A percentile compares a stretch with the other conserved stretches of the same genome.
Evolutionary conservation across 441 rosid species (phyloP).

Genomic region (Heliophila coronopifolia): DNA sequence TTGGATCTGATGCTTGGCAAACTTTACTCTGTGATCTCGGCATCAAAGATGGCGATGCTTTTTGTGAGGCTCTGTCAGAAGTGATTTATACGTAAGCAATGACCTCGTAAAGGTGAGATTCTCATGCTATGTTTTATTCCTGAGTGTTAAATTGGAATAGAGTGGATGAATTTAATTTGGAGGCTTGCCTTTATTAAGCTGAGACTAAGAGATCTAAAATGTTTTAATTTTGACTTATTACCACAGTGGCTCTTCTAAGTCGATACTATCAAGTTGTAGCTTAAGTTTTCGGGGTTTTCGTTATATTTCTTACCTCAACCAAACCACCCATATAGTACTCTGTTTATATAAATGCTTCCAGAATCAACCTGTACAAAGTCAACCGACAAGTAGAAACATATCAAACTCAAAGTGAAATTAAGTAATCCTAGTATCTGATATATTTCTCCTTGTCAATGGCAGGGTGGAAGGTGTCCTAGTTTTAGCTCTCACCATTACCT

Average conservation of each 20-base stretch:
- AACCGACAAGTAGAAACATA: conserved; percentile 7
- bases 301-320: conserved; percentile 22
- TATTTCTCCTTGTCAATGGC: conserved; percentile 32
- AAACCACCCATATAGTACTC: conserved; percentile 13
- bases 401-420: conserved; percentile 3
- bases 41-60: conserved; percentile 22
- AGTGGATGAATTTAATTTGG: not conserved
- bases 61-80: conserved; percentile 36
- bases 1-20: conserved; percentile 50
- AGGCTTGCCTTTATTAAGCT: not conserved
- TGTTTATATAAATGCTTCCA: conserved; percentile 17
- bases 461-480: conserved; percentile 30
- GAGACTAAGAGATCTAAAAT: not conserved
- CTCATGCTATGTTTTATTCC: not conserved
- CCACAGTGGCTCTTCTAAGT: not conserved
- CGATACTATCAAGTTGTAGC: conserved; percentile 9
- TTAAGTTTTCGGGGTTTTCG: not conserved
- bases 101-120: conserved; percentile 10
- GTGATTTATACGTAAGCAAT: conserved; percentile 25
- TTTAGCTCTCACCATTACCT: conserved; percentile 33
- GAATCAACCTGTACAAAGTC: conserved; percentile 22
- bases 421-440: not conserved
- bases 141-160: not conserved
- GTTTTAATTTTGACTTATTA: not conserved
- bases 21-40: conserved; percentile 40